Conservation (phyloP, 2,329 filamentous ascomycete species). For the Aureobasidium sp. region DNA sequence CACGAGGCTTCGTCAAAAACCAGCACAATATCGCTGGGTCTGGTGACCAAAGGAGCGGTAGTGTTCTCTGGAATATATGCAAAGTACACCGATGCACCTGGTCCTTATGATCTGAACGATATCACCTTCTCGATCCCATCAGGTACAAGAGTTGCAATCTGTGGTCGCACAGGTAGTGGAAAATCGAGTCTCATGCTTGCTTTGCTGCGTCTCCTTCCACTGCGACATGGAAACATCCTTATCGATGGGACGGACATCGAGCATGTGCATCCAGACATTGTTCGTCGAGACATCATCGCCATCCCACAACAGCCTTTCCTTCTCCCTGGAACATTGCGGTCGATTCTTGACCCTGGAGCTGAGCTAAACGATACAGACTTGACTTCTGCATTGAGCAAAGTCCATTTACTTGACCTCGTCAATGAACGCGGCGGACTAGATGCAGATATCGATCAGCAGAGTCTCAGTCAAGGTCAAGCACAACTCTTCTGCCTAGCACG, state of each 20-base stretch:
- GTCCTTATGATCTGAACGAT: slow-evolving; percentile 30
- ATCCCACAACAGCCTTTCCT: slow-evolving; percentile 46
- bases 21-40: background rate
- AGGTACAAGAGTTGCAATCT: slow-evolving; percentile 43
- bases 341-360: background rate
- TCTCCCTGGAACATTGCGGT: slow-evolving; percentile 37
- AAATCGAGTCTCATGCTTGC: slow-evolving; percentile 43
- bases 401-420: slow-evolving; percentile 29
- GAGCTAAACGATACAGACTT: slow-evolving; percentile 30
- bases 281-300: slow-evolving; percentile 26
- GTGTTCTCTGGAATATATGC: background rate
- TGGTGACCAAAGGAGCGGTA: background rate
- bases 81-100: background rate
- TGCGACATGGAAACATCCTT: slow-evolving; percentile 33
- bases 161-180: slow-evolving; percentile 47
- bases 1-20: background rate
- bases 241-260: slow-evolving; percentile 36
- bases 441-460: slow-evolving; percentile 24
- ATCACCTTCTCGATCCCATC: slow-evolving; percentile 38
- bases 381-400: slow-evolving; percentile 35
- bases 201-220: slow-evolving; percentile 43
- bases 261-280: slow-evolving; percentile 28
- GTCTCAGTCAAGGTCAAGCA: slow-evolving; percentile 38
- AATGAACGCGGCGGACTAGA: slow-evolving; percentile 29
- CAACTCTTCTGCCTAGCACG: slow-evolving; percentile 44